These are phyloP conservation scores for Gossypium stocksii DNA, from an alignment of 345 rosid species.

Conservation along the genomic window DNA sequence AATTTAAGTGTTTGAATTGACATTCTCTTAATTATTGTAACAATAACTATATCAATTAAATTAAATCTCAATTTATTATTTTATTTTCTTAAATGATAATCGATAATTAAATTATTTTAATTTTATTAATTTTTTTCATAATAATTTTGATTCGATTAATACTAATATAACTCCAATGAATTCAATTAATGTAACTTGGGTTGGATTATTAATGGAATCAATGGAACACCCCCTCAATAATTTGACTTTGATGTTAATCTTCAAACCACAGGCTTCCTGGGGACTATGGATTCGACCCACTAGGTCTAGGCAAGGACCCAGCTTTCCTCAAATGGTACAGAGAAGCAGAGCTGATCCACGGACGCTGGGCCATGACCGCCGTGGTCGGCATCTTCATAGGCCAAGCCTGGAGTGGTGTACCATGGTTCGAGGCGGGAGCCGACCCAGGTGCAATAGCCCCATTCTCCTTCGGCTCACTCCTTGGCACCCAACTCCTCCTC, in stretches of 20 bases:
- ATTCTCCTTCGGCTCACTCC: conserved; percentile 78
- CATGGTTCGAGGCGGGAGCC: conserved; percentile 97
- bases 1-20: too few relatives aligned
- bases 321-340: conserved; percentile 95
- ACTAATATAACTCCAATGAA: too few relatives aligned
- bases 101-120: too few relatives aligned
- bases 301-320: conserved; percentile 91
- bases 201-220: too few relatives aligned
- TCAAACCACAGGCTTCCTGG: conserved; percentile 66
- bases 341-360: conserved; percentile 95
- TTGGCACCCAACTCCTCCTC: conserved; percentile 84
- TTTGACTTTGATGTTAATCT: not conserved
- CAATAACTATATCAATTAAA: too few relatives aligned
- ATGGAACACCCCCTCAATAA: too few relatives aligned
- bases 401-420: conserved; percentile 94
- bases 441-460: conserved; percentile 84
- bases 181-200: too few relatives aligned
- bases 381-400: conserved; percentile 88
- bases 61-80: too few relatives aligned
- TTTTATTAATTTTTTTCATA: too few relatives aligned
- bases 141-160: too few relatives aligned
- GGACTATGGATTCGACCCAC: conserved; percentile 88
- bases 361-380: conserved; percentile 91
- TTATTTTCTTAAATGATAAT: too few relatives aligned
- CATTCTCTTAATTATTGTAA: too few relatives aligned